Evolutionary conservation across 2,329 filamentous ascomycete genomes (phyloP), one percentile per base, ranked within the genome.

Genomic region (Neocucurbitaria cava): DNA sequence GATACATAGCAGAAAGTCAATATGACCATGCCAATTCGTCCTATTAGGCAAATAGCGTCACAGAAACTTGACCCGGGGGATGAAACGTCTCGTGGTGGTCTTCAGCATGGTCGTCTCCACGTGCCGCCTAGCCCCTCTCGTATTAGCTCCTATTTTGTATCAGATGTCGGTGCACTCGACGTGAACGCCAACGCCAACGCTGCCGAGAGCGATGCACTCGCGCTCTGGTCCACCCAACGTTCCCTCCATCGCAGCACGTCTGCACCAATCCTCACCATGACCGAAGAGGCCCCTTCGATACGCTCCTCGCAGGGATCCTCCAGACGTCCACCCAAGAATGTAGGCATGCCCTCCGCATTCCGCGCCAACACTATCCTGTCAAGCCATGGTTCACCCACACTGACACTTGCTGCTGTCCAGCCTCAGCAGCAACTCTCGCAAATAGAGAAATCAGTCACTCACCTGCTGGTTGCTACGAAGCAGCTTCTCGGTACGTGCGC

Each of bases 401-500:
- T 70, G 56, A 68, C 59, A 21, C 38, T 52, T 24, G 54, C 42
- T 51, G 42, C 43, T 40, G 65, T 65, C 60, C 70, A 90, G 89
- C 81, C 87, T 77, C 81, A 87, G 81, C 81, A 91, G 82, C 82
- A 91, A 65, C 85, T 99, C 64, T 97, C 94, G 47, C 94, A 96
- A 77, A 99, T 99, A 77, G 95, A 99, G 81, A 98, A 97, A 82
- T 97, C 93, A 75, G 95, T 99, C 61, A 72, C 66, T 26, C 95
- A 99, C 75, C 89, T 99, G 40, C 87, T 99, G 31, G 94, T 99
- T 63, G 95, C 95, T 31, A 99, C 95, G 30, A 99, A 99, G 76
- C 93, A 98, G 78, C 87, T 99, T 2, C 88, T 99, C 58, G 65
- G 65, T 69, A 18, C 55, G 64, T 66, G 58, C 13, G 33, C 53